phyloP scores from a whole-genome alignment of 352 stramenopile genomes.

The Globisporangium polare region DNA sequence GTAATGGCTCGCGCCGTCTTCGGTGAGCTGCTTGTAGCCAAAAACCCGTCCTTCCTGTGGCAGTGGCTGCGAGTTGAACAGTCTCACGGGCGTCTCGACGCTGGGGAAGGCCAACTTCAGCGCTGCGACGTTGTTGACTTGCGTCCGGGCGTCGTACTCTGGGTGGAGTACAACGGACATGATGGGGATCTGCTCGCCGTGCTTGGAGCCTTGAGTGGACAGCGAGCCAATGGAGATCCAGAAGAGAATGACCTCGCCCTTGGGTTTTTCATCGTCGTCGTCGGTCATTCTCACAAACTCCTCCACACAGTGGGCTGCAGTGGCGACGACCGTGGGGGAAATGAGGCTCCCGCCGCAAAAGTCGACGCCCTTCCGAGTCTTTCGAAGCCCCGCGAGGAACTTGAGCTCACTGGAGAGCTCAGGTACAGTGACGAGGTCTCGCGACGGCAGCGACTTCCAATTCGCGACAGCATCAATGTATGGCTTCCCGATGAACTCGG shows the following conservation, averaged over 20 bases:
- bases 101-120: background rate
- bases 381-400: conserved; percentile 1
- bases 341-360: conserved; percentile 8
- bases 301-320: conserved; percentile 8
- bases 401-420: background rate
- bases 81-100: background rate
- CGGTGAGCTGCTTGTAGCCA: background rate
- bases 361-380: background rate
- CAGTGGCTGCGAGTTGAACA: background rate
- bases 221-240: conserved; percentile 21
- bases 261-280: no score
- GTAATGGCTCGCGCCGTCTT: background rate
- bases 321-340: background rate
- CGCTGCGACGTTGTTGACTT: background rate
- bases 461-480: background rate
- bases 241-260: background rate
- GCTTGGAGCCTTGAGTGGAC: background rate
- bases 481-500: conserved; percentile 1
- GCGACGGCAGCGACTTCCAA: background rate
- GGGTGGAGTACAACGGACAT: background rate
- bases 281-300: background rate
- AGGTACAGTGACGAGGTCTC: background rate
- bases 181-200: background rate
- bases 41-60: background rate
- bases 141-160: background rate